phyloP scores from a whole-genome alignment of 1,284 basidiomycete genomes.

The Ustilago tritici region DNA sequence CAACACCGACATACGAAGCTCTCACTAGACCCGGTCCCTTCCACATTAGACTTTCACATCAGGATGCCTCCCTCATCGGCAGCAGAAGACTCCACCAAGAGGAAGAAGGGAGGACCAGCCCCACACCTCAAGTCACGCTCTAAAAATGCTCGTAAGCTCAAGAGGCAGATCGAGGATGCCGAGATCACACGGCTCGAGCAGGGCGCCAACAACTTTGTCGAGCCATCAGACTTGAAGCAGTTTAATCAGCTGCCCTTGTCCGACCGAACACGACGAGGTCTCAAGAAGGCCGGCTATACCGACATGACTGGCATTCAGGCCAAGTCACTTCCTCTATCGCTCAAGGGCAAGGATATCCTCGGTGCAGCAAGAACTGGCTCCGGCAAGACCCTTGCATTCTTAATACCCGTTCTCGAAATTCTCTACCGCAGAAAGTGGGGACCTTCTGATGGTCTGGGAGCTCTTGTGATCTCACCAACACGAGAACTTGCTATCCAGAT shows the following conservation, averaged over 20 bases:
- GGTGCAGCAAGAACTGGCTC: conserved; percentile 84
- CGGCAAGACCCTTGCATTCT: conserved; percentile 85
- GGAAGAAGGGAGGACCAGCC: conserved; percentile 38
- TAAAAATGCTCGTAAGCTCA: conserved; percentile 54
- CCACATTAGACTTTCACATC: not conserved
- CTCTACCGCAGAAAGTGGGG: conserved; percentile 83
- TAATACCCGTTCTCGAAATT: conserved; percentile 81
- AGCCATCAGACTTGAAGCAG: conserved; percentile 30
- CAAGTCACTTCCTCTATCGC: conserved; percentile 59
- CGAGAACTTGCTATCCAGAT: conserved; percentile 96
- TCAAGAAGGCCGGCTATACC: conserved; percentile 63
- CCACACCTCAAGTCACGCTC: conserved; percentile 53
- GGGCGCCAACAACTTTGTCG: conserved; percentile 29
- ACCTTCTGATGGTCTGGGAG: conserved; percentile 85
- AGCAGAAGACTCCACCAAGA: conserved; percentile 45
- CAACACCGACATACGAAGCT: not conserved
- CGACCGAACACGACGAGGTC: conserved; percentile 56
- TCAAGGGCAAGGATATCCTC: conserved; percentile 72
- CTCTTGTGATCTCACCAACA: conserved; percentile 93
- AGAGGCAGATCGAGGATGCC: conserved; percentile 56
- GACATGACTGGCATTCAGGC: conserved; percentile 68
- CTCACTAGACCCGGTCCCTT: not conserved
- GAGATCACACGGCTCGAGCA: conserved; percentile 60
- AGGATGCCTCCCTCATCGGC: conserved; percentile 34
- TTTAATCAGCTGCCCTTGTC: conserved; percentile 65